phyloP scores from a whole-genome alignment of 2,329 filamentous ascomycete genomes.

The Epichloe typhina region DNA sequence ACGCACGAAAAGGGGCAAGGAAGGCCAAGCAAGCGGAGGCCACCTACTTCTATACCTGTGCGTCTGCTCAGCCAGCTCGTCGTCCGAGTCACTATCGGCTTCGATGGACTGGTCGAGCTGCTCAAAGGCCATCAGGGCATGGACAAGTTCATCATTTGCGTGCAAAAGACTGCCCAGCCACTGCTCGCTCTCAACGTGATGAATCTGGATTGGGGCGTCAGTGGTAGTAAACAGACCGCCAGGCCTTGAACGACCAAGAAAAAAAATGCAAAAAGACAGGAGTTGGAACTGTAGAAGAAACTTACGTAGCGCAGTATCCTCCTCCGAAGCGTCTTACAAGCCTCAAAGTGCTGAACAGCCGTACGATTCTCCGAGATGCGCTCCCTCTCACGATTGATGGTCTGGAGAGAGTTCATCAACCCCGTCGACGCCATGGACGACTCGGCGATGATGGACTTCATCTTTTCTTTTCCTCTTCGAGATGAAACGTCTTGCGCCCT shows the following conservation, averaged over 20 bases:
- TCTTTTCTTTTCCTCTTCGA: conserved; percentile 75
- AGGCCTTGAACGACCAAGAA: background rate
- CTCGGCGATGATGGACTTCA: conserved; percentile 80
- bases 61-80: conserved; percentile 53
- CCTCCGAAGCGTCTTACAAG: conserved; percentile 71
- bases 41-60: conserved; percentile 45
- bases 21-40: too few relatives aligned
- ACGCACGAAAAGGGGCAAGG: conserved; percentile 12
- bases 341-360: conserved; percentile 67
- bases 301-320: conserved; percentile 70
- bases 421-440: conserved; percentile 86
- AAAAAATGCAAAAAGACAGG: background rate
- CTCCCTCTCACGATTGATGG: conserved; percentile 80
- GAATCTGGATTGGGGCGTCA: conserved; percentile 42
- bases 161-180: conserved; percentile 84
- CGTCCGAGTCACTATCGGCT: conserved; percentile 57
- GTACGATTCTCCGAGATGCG: conserved; percentile 74
- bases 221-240: background rate
- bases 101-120: conserved; percentile 81
- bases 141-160: conserved; percentile 92
- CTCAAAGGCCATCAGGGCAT: conserved; percentile 85
- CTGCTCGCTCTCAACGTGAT: conserved; percentile 80
- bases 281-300: background rate
- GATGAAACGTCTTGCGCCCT: conserved; percentile 57
- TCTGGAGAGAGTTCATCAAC: conserved; percentile 72